These are phyloP conservation scores for Scenedesmus sp. DNA, from an alignment of 163 green algal genomes.

Conservation along the genomic window DNA sequence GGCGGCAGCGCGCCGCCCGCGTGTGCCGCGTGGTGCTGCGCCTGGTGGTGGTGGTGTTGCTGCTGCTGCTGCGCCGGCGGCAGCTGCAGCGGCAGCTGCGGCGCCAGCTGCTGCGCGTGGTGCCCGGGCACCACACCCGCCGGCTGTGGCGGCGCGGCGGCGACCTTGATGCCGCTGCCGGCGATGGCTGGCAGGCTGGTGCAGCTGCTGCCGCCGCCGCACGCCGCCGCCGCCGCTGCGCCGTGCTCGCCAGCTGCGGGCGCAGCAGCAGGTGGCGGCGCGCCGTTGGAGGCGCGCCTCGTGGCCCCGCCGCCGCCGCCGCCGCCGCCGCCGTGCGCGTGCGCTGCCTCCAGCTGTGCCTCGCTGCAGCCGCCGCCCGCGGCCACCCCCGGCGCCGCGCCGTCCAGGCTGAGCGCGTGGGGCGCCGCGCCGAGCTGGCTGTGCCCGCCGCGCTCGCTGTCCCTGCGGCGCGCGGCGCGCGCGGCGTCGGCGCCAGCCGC, in stretches of 20 bases:
- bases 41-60: conserved; percentile 3
- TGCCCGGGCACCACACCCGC: background rate
- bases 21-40: conserved; percentile 16
- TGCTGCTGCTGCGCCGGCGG: conserved; percentile 4
- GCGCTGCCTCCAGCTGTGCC: conserved; percentile 14
- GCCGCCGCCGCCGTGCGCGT: no score
- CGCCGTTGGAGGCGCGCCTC: no score
- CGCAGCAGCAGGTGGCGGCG: no score
- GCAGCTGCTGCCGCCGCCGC: conserved; percentile 42
- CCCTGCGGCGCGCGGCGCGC: conserved; percentile 17
- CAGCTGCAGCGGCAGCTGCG: background rate
- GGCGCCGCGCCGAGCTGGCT: conserved; percentile 4
- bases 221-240: no score
- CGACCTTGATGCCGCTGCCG: background rate
- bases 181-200: background rate
- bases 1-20: no score
- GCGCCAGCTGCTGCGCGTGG: conserved; percentile 11
- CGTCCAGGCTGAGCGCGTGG: background rate
- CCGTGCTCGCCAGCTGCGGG: no score
- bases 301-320: no score
- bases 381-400: background rate
- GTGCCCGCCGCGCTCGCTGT: conserved; percentile 17
- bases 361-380: conserved; percentile 17
- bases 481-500: no score
- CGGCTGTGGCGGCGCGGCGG: background rate